phyloP scores from a whole-genome alignment of 2,329 filamentous ascomycete species.

The Cladophialophora immunda region DNA sequence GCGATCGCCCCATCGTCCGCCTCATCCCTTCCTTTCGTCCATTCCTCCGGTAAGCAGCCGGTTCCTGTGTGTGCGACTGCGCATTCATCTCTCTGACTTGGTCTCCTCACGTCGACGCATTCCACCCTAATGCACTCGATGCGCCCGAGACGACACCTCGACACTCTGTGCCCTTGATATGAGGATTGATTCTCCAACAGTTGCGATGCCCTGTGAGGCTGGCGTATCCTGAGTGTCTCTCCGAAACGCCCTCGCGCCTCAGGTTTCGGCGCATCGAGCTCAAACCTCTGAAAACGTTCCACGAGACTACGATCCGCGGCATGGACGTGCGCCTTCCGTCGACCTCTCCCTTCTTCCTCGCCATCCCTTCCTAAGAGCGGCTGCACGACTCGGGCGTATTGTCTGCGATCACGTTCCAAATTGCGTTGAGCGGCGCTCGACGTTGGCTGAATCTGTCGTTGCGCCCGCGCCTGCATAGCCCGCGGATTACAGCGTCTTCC shows the following conservation, averaged over 20 bases:
- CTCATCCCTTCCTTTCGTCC: neutral
- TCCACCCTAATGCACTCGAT: neutral
- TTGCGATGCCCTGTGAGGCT: neutral
- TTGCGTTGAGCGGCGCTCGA: neutral
- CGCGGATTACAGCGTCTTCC: neutral
- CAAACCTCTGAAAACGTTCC: neutral
- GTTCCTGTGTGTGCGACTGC: neutral
- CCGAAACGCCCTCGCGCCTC: neutral
- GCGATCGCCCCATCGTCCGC: slow-evolving; percentile 11
- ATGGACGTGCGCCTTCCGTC: neutral
- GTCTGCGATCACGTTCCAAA: neutral
- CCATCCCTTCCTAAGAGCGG: neutral
- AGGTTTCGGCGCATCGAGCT: neutral
- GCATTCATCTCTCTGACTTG: neutral
- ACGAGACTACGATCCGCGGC: neutral
- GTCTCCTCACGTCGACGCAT: neutral
- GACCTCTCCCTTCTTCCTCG: neutral
- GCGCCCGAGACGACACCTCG: neutral
- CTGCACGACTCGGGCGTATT: neutral
- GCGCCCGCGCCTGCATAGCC: neutral
- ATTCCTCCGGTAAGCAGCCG: neutral
- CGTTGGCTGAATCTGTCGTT: neutral
- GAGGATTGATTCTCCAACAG: neutral
- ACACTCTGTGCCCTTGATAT: neutral
- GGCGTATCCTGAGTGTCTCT: neutral